phyloP scores from a whole-genome alignment of 176 grass and related monocot species.

The Avena insularis region DNA sequence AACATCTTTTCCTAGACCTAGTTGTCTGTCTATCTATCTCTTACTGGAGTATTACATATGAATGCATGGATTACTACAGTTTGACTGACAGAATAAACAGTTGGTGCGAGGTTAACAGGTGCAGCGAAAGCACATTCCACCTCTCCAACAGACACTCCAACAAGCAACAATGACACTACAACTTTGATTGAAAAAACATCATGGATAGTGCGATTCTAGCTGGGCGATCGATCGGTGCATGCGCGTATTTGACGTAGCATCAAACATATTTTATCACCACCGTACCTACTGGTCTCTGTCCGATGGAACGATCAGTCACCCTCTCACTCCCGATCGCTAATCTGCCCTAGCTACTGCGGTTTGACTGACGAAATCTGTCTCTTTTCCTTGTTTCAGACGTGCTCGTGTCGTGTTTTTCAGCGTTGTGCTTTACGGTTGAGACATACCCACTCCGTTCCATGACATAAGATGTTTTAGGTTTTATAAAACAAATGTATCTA shows the following conservation, averaged over 20 bases:
- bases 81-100: background rate
- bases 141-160: background rate
- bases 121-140: background rate
- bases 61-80: background rate
- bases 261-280: constrained; percentile 5
- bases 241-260: background rate
- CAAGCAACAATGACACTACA: background rate
- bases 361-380: background rate
- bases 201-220: background rate
- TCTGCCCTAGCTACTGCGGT: background rate
- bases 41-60: no score
- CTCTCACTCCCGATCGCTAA: background rate
- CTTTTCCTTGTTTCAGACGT: background rate
- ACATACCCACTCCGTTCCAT: background rate
- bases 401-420: background rate
- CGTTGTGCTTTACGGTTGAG: background rate
- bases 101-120: background rate
- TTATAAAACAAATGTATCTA: no score
- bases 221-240: background rate
- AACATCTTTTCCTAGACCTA: no score
- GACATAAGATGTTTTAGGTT: no score
- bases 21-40: no score
- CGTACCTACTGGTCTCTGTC: background rate
- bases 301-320: background rate
- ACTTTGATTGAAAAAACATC: background rate